Conservation (phyloP, 192 early-diverging fungal genomes). For the Coemansia guatemalensis region DNA sequence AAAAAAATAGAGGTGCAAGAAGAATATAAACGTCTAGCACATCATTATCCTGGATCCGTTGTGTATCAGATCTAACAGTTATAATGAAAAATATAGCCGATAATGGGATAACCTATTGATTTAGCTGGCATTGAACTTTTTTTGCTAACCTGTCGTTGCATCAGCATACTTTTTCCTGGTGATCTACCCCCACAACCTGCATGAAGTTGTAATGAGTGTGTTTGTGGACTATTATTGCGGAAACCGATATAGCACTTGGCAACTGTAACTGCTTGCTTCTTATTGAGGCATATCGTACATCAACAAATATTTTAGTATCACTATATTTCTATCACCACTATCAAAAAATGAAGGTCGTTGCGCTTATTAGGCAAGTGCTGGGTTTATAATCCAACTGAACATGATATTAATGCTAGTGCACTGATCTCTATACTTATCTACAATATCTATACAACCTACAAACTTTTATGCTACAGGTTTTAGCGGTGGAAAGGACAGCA, state of each 20-base stretch:
- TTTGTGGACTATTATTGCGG: not conserved
- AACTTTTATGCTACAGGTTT: not conserved
- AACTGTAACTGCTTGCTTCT: not conserved
- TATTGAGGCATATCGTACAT: not conserved
- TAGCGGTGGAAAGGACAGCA: slow-evolving; percentile 97
- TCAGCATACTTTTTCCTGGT: not conserved
- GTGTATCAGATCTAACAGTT: not conserved
- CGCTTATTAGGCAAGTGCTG: slow-evolving; percentile 32
- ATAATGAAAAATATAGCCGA: not conserved
- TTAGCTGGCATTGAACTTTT: not conserved
- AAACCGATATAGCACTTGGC: not conserved
- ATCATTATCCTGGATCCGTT: not conserved
- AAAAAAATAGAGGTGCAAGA: not conserved
- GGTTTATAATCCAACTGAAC: too few relatives aligned
- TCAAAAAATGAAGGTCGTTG: slow-evolving; percentile 42
- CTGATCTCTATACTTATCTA: not conserved
- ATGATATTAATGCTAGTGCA: not conserved
- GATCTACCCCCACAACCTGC: not conserved
- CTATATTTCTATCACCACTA: not conserved
- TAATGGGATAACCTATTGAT: not conserved
- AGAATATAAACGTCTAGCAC: not conserved
- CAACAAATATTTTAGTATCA: not conserved
- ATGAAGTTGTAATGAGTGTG: not conserved
- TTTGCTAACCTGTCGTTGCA: not conserved
- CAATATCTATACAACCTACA: not conserved